phyloP scores from a whole-genome alignment of 495 filamentous ascomycete genomes.

The Oidiodendron maius region DNA sequence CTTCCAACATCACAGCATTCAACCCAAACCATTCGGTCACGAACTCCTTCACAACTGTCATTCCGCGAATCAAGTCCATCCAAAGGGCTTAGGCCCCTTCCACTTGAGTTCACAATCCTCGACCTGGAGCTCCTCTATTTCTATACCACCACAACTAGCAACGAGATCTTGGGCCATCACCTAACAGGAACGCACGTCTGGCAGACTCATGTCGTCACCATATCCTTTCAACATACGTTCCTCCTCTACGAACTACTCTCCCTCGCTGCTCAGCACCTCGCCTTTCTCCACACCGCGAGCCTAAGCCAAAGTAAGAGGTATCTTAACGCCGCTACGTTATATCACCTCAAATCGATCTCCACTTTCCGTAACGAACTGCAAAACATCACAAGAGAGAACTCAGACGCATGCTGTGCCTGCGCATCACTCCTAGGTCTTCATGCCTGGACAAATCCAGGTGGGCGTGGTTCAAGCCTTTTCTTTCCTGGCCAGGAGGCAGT shows the following conservation, averaged over 20 bases:
- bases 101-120: conserved; percentile 26
- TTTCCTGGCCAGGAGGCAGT: neutral
- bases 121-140: conserved; percentile 39
- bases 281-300: no score
- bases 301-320: no score
- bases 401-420: conserved; percentile 5
- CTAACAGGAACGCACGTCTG: no score
- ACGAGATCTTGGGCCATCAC: neutral
- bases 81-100: neutral
- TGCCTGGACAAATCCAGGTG: conserved; percentile 3
- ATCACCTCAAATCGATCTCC: conserved; percentile 1
- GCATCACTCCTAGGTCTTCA: conserved; percentile 1
- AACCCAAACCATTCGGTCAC: neutral
- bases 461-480: conserved; percentile 2
- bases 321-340: neutral
- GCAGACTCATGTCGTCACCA: no score
- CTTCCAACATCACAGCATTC: neutral
- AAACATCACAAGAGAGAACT: conserved; percentile 4
- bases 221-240: no score
- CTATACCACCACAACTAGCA: conserved; percentile 39
- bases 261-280: no score
- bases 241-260: no score
- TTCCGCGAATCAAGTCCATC: neutral
- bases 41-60: neutral
- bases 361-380: neutral